A percentile compares a stretch with the other conserved stretches of the same genome.
These are phyloP conservation scores for Evansstolkia leycettana DNA, from an alignment of 495 filamentous ascomycete genomes.

Conservation along the genomic window DNA sequence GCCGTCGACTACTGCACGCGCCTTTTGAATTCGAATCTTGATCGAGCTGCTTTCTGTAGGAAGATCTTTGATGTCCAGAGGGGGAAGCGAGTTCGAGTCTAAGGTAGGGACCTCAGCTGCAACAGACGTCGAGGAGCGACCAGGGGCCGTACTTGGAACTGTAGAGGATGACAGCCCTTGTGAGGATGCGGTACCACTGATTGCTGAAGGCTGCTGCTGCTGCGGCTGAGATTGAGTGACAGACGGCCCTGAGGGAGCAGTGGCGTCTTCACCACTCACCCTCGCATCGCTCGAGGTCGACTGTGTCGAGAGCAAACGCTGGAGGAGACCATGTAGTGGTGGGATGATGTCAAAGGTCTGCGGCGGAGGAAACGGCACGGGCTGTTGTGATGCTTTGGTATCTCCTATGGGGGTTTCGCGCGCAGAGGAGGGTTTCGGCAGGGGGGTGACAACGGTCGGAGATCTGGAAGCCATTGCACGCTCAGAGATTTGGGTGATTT, in stretches of 20 bases:
- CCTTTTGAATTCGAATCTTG: slow-evolving; percentile 69
- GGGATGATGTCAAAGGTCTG: slow-evolving; percentile 75
- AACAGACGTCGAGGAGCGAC: slow-evolving; percentile 5
- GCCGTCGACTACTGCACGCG: slow-evolving; percentile 49
- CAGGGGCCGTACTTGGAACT: slow-evolving; percentile 2
- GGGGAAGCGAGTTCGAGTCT: slow-evolving; percentile 22
- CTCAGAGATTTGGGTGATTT: neutral
- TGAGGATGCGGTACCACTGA: slow-evolving; percentile 4
- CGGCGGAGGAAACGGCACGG: slow-evolving; percentile 37
- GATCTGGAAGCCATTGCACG: slow-evolving; percentile 28
- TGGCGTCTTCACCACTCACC: slow-evolving; percentile 13
- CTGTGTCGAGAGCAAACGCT: slow-evolving; percentile 47
- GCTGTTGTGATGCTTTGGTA: slow-evolving; percentile 39
- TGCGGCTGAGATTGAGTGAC: slow-evolving; percentile 16
- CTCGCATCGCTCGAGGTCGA: slow-evolving; percentile 8
- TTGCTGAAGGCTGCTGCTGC: slow-evolving; percentile 12
- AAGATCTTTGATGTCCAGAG: slow-evolving; percentile 66
- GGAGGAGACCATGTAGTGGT: slow-evolving; percentile 63
- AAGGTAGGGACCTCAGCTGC: slow-evolving; percentile 14
- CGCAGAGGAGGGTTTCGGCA: slow-evolving; percentile 27
- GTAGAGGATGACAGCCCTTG: slow-evolving; percentile 7
- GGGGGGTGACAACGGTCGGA: slow-evolving; percentile 24
- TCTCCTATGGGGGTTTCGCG: slow-evolving; percentile 26
- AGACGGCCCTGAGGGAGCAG: slow-evolving; percentile 9
- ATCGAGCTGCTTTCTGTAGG: slow-evolving; percentile 59